These are phyloP conservation scores for Hypoxylon sp. DNA, from an alignment of 2,329 filamentous ascomycete species.

Conservation along the genomic window DNA sequence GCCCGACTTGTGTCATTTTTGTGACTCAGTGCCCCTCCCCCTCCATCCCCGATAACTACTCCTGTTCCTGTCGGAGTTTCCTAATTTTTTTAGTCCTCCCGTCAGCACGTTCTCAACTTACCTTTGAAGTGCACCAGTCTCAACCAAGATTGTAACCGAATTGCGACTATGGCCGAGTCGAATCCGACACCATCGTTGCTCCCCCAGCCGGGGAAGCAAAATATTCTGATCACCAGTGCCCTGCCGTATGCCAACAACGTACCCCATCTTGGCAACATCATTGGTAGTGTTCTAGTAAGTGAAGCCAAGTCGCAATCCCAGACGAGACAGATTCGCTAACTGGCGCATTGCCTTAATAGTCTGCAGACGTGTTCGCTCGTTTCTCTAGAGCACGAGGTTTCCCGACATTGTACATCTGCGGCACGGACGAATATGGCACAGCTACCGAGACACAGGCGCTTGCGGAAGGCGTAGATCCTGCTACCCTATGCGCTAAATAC, in stretches of 20 bases:
- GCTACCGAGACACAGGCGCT: constrained; percentile 96
- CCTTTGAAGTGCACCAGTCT: background rate
- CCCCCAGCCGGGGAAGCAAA: constrained; percentile 80
- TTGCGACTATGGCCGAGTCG: constrained; percentile 33
- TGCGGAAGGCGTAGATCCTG: constrained; percentile 84
- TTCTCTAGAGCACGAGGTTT: constrained; percentile 85
- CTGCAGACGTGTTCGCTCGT: constrained; percentile 86
- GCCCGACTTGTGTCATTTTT: constrained; percentile 37
- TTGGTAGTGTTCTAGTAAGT: constrained; percentile 81
- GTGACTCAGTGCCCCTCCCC: constrained; percentile 45
- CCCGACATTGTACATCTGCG: constrained; percentile 87
- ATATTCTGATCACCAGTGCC: constrained; percentile 92
- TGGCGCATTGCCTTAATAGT: constrained; percentile 21
- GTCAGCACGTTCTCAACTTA: background rate
- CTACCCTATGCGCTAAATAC: constrained; percentile 92
- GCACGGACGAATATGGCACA: constrained; percentile 94
- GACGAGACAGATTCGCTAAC: background rate
- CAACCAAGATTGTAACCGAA: background rate
- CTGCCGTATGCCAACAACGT: constrained; percentile 84
- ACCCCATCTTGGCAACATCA: constrained; percentile 89
- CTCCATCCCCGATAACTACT: constrained; percentile 25
- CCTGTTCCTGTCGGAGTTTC: constrained; percentile 14
- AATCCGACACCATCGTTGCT: constrained; percentile 59
- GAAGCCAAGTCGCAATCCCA: background rate
- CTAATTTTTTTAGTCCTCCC: constrained; percentile 9